Conservation (phyloP, 2,329 filamentous ascomycete genomes). For the Penicillium sp. region DNA sequence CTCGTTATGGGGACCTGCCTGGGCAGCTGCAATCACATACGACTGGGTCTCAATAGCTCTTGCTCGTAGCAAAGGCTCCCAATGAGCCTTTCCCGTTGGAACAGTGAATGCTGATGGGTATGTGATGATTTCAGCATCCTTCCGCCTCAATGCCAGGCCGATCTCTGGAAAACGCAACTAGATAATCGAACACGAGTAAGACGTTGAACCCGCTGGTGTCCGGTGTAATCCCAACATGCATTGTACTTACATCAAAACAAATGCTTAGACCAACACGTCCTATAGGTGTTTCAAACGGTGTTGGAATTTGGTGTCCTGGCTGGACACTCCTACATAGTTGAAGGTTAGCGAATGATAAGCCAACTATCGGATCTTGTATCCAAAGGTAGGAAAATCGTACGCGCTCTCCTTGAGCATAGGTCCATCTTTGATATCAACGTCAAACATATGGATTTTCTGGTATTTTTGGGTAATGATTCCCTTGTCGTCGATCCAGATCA, state of each 20-base stretch:
- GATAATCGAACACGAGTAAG: background rate
- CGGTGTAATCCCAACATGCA: background rate
- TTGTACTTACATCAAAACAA: conserved; percentile 70
- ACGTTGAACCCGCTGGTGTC: background rate
- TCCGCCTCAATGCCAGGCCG: conserved; percentile 62
- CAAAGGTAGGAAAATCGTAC: conserved; percentile 25
- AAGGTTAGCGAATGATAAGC: background rate
- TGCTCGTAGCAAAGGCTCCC: conserved; percentile 73
- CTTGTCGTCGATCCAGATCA: conserved; percentile 63
- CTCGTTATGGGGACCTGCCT: conserved; percentile 71
- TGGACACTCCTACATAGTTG: conserved; percentile 56
- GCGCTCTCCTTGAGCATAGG: conserved; percentile 61
- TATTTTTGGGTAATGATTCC: conserved; percentile 65
- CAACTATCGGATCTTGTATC: no score
- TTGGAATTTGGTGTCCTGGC: conserved; percentile 59
- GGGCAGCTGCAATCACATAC: conserved; percentile 83
- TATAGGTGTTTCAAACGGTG: conserved; percentile 69
- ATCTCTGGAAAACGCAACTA: conserved; percentile 76
- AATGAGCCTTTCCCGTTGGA: conserved; percentile 79
- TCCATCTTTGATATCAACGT: conserved; percentile 60
- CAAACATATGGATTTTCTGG: conserved; percentile 90
- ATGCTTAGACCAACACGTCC: conserved; percentile 77
- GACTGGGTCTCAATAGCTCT: conserved; percentile 85
- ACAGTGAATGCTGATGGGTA: conserved; percentile 92
- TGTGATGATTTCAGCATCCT: conserved; percentile 71